These are phyloP conservation scores for Fraxinus americana DNA, from an alignment of 257 asterid species.

Conservation along the genomic window DNA sequence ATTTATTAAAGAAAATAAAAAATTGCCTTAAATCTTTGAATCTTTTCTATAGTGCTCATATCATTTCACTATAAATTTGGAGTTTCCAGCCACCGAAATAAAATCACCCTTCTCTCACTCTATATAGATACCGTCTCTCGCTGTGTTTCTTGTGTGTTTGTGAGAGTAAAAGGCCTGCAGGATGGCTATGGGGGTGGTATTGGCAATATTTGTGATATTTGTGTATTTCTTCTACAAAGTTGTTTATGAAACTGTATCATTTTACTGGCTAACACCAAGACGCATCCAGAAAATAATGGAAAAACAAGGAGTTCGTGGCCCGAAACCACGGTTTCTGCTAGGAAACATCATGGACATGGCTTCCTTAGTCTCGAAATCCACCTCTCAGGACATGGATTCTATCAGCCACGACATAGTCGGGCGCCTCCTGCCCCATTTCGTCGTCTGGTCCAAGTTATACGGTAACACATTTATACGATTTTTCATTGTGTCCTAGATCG, in stretches of 20 bases:
- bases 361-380: conserved; percentile 60
- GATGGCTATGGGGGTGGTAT: conserved; percentile 42
- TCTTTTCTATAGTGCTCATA: neutral
- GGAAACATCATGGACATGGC: conserved; percentile 80
- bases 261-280: conserved; percentile 77
- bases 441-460: conserved; percentile 71
- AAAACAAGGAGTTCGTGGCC: conserved; percentile 89
- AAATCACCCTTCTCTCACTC: neutral
- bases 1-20: neutral
- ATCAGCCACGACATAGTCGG: conserved; percentile 72
- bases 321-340: conserved; percentile 70
- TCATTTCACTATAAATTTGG: neutral
- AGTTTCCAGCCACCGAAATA: neutral
- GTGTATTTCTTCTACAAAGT: conserved; percentile 37
- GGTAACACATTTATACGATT: conserved; percentile 37
- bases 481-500: too few species aligned
- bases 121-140: neutral
- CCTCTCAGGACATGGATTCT: conserved; percentile 61
- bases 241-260: conserved; percentile 44
- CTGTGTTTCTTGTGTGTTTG: neutral
- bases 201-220: conserved; percentile 23
- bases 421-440: conserved; percentile 86
- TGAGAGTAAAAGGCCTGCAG: neutral
- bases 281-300: conserved; percentile 76
- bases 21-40: neutral